phyloP scores from a whole-genome alignment of 352 stramenopile genomes.

The Phytophthora podocarpi region DNA sequence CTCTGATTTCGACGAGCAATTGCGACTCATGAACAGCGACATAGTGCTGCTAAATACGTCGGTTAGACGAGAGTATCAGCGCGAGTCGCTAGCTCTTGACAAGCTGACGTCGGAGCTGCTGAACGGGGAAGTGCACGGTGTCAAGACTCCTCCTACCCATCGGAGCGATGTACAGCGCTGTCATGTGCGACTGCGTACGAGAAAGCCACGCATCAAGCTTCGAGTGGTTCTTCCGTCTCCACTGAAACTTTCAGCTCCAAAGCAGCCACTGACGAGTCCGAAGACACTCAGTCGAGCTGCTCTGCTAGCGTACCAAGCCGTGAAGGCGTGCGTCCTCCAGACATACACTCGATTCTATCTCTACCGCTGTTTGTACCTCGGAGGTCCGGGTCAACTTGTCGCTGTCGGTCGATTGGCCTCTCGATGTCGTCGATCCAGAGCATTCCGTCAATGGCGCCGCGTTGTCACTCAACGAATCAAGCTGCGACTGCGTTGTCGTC shows the following conservation, averaged over 20 bases:
- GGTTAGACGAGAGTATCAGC: conserved; percentile 24
- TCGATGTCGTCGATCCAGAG: conserved; percentile 17
- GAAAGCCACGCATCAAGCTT: conserved; percentile 22
- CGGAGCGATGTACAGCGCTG: not conserved
- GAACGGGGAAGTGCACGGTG: not conserved
- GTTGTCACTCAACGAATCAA: conserved; percentile 17
- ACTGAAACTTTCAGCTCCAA: not conserved
- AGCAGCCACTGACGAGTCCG: not conserved
- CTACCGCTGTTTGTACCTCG: conserved; percentile 22
- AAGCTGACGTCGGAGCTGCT: conserved; percentile 25
- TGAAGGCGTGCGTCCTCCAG: conserved; percentile 33
- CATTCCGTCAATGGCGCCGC: conserved; percentile 20
- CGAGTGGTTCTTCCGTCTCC: not conserved
- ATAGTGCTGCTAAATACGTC: conserved; percentile 16
- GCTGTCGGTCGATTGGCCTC: conserved; percentile 14
- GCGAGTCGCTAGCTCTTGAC: conserved; percentile 25
- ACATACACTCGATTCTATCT: conserved; percentile 28
- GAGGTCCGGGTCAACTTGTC: conserved; percentile 26
- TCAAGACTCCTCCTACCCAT: not conserved
- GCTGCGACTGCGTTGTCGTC: conserved; percentile 17
- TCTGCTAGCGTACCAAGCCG: conserved; percentile 21
- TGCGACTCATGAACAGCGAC: conserved; percentile 15
- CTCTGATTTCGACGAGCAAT: conserved; percentile 30
- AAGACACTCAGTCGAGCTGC: conserved; percentile 17
- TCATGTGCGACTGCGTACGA: conserved; percentile 12